Evolutionary conservation across 2,329 filamentous ascomycete species (phyloP).

Genomic region (Dothidotthia symphoricarpi): DNA sequence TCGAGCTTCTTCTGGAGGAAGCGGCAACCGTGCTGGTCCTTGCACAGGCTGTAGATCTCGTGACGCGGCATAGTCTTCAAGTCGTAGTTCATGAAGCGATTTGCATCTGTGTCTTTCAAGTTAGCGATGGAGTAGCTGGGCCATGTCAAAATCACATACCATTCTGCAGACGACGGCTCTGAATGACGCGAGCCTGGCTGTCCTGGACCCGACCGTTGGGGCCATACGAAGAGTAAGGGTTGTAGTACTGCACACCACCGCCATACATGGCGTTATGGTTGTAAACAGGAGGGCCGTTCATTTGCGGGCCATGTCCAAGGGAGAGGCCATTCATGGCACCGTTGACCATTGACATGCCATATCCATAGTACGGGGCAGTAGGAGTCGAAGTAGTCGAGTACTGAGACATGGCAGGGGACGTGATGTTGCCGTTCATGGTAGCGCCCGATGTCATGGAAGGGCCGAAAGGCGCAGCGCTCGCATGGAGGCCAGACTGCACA

Average conservation of each 20-base stretch:
- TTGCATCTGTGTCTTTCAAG: constrained; percentile 42
- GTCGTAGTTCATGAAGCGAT: constrained; percentile 78
- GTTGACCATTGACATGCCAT: constrained; percentile 62
- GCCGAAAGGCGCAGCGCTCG: constrained; percentile 75
- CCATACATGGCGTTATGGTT: constrained; percentile 25
- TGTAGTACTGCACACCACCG: constrained; percentile 21
- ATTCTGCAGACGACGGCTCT: constrained; percentile 71
- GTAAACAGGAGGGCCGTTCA: constrained; percentile 33
- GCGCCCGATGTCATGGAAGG: constrained; percentile 52
- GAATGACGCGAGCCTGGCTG: constrained; percentile 72
- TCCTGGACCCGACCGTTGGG: constrained; percentile 60
- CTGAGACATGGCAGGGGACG: constrained; percentile 35
- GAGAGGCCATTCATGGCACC: constrained; percentile 67
- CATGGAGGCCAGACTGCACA: constrained; percentile 73
- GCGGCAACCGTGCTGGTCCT: constrained; percentile 96
- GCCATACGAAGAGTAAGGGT: constrained; percentile 40
- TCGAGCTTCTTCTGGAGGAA: constrained; percentile 97
- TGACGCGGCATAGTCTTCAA: constrained; percentile 73
- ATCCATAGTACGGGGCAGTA: constrained; percentile 49
- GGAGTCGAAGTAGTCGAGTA: constrained; percentile 25
- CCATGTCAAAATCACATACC: too few species aligned
- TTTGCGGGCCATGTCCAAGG: constrained; percentile 40
- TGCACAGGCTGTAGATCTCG: constrained; percentile 87
- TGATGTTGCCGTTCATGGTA: constrained; percentile 17
- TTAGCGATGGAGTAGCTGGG: too few species aligned